Conservation (phyloP, 805 yeast genomes). For the Ogataea glucozyma region DNA sequence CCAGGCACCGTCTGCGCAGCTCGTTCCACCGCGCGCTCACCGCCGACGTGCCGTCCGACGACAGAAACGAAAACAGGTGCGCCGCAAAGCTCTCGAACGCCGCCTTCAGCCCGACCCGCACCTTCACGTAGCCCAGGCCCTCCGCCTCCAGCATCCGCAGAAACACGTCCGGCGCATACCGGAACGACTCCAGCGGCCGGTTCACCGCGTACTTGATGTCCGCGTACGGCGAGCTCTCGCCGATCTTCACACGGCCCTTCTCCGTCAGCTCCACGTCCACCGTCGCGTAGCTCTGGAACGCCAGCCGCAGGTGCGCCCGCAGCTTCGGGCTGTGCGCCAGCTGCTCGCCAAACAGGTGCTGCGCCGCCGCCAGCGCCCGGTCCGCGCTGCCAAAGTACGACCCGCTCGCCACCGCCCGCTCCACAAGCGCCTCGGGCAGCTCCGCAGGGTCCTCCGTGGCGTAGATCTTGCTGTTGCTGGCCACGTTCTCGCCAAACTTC, state of each 20-base stretch:
- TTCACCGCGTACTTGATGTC: conserved; percentile 90
- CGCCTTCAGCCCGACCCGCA: conserved; percentile 58
- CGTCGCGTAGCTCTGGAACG: conserved; percentile 61
- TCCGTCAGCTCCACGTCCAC: conserved; percentile 80
- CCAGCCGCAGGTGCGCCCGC: conserved; percentile 66
- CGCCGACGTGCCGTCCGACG: conserved; percentile 78
- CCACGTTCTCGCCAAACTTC: conserved; percentile 80
- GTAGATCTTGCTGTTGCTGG: conserved; percentile 64
- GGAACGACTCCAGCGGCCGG: conserved; percentile 74
- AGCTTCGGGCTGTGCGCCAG: conserved; percentile 78
- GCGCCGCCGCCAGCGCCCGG: conserved; percentile 66
- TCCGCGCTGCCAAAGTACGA: conserved; percentile 56
- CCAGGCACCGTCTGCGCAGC: conserved; percentile 66
- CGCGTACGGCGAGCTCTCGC: conserved; percentile 75
- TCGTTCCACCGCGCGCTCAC: conserved; percentile 79
- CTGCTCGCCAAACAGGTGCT: conserved; percentile 76
- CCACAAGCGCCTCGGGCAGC: conserved; percentile 62
- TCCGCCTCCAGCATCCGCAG: conserved; percentile 94
- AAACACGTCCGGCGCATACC: conserved; percentile 74
- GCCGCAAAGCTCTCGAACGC: conserved; percentile 45
- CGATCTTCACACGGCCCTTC: conserved; percentile 77
- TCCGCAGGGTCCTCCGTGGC: conserved; percentile 66
- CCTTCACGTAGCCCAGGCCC: conserved; percentile 64
- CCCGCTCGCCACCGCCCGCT: conserved; percentile 34
- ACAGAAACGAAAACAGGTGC: conserved; percentile 54